Conservation (phyloP, 2,329 filamentous ascomycete species). For the Colletotrichum shisoi region DNA sequence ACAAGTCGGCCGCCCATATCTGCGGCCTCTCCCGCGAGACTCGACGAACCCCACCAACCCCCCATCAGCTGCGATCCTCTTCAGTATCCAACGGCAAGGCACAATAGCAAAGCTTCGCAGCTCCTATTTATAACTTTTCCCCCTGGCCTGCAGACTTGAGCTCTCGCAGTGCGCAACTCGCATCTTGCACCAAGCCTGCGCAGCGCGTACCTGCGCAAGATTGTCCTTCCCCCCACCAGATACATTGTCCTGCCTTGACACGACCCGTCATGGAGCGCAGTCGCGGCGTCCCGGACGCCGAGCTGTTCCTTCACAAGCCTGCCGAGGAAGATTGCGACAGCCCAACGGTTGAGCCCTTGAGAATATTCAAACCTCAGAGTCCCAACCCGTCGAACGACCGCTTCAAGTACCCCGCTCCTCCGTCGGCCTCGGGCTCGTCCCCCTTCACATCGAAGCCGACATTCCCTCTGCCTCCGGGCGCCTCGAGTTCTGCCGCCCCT, state of each 20-base stretch:
- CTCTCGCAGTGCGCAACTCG: conserved; percentile 34
- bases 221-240: conserved; percentile 19
- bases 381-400: conserved; percentile 61
- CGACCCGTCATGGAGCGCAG: conserved; percentile 58
- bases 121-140: conserved; percentile 43
- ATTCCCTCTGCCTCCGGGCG: conserved; percentile 72
- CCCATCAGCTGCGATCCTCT: conserved; percentile 36
- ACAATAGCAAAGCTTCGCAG: conserved; percentile 38
- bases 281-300: conserved; percentile 76
- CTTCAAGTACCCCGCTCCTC: conserved; percentile 62
- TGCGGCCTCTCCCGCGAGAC: conserved; percentile 33
- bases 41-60: conserved; percentile 38
- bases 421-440: conserved; percentile 50
- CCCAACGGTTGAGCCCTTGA: conserved; percentile 81
- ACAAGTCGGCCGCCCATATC: conserved; percentile 36
- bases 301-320: conserved; percentile 79
- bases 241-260: conserved; percentile 23
- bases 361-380: conserved; percentile 82
- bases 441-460: conserved; percentile 60
- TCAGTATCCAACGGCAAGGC: conserved; percentile 33
- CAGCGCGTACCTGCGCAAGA: conserved; percentile 42
- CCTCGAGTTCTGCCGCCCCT: conserved; percentile 72
- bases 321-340: conserved; percentile 66
- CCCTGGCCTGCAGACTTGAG: conserved; percentile 35
- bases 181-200: conserved; percentile 34